A percentile compares a stretch with the other conserved stretches of the same genome.
phyloP scores from a whole-genome alignment of 768 basidiomycete species.

The Mycena haematopus region DNA sequence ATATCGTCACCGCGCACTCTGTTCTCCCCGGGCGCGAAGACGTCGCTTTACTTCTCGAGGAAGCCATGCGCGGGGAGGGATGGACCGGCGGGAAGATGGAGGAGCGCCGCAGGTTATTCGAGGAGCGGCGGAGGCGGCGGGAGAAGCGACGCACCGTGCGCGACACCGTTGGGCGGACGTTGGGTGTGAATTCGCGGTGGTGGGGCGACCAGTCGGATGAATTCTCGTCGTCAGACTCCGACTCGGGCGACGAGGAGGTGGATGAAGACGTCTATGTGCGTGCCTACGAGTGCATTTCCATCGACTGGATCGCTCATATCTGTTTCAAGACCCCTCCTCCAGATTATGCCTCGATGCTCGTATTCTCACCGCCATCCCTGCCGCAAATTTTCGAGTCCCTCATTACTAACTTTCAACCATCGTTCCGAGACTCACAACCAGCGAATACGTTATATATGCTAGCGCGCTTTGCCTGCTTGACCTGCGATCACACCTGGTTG shows the following conservation, averaged over 20 bases:
- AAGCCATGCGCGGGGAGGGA: conserved; percentile 86
- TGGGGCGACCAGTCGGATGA: conserved; percentile 56
- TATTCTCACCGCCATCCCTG: conserved; percentile 83
- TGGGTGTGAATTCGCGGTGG: conserved; percentile 67
- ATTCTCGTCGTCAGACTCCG: conserved; percentile 47
- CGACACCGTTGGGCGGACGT: conserved; percentile 60
- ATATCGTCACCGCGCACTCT: conserved; percentile 87
- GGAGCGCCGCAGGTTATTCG: conserved; percentile 63
- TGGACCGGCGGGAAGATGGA: conserved; percentile 84
- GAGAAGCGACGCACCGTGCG: conserved; percentile 61
- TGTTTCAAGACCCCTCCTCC: conserved; percentile 67
- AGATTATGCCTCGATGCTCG: conserved; percentile 90
- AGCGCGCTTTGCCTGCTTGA: conserved; percentile 89
- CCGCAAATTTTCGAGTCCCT: conserved; percentile 83
- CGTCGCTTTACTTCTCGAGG: conserved; percentile 85
- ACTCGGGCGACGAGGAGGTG: conserved; percentile 54
- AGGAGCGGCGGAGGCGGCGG: conserved; percentile 61
- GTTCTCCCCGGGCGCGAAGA: conserved; percentile 83
- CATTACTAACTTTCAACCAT: conserved; percentile 76
- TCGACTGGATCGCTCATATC: neutral
- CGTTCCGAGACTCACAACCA: conserved; percentile 79
- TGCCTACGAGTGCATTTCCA: conserved; percentile 13
- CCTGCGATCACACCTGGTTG: conserved; percentile 90
- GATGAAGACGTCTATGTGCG: conserved; percentile 59
- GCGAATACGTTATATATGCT: conserved; percentile 92